Conservation (phyloP, 345 rosid species). For the Gossypium australe region DNA sequence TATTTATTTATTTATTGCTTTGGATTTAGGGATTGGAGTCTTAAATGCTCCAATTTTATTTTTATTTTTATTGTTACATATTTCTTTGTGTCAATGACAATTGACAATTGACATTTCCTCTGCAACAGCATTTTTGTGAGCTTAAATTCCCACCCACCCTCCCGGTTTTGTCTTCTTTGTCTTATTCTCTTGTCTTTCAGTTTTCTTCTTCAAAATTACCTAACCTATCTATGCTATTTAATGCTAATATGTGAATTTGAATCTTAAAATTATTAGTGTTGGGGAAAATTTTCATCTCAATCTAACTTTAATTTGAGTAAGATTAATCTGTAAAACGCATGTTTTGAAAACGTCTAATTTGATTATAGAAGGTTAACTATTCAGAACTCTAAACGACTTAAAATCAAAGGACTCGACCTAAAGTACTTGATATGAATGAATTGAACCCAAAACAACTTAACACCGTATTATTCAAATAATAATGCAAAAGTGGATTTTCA, state of each 20-base stretch:
- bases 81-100: background rate
- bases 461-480: too few relatives aligned
- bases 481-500: too few relatives aligned
- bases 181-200: conserved; percentile 27
- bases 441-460: too few relatives aligned
- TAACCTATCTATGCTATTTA: conserved; percentile 7
- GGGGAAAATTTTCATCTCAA: too few relatives aligned
- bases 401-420: too few relatives aligned
- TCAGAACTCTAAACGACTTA: too few relatives aligned
- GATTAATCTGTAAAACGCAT: too few relatives aligned
- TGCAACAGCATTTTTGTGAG: conserved; percentile 28
- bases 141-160: conserved; percentile 22
- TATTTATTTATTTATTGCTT: conserved; percentile 16
- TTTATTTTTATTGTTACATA: background rate
- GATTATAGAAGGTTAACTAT: too few relatives aligned
- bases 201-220: conserved; percentile 14
- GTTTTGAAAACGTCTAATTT: too few relatives aligned
- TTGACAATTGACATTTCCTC: conserved; percentile 31
- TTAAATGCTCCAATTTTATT: conserved; percentile 19
- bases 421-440: too few relatives aligned
- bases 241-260: background rate
- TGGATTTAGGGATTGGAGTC: conserved; percentile 17
- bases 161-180: conserved; percentile 21
- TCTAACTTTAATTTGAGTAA: too few relatives aligned
- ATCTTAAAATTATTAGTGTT: too few relatives aligned